Base-by-base conservation (phyloP, 495 filamentous ascomycete species). In the Penicillium arizonense region DNA sequence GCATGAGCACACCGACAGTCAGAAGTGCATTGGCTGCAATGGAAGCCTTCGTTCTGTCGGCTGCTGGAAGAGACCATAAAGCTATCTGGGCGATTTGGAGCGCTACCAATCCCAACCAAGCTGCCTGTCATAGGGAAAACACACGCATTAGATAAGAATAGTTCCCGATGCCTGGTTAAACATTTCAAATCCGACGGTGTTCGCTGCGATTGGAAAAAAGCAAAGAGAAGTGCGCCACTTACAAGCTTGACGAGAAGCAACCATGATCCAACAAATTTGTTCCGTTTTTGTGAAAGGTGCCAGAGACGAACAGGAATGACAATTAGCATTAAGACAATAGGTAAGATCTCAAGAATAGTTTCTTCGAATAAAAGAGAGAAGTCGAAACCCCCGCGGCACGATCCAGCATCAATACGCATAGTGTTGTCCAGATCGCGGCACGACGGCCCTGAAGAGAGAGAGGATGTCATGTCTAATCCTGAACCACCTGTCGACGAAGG, bases 291-390 rank as follows among this genome's bases (percentile, higher is more conserved):
- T 9, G 62, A 62, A 0, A 84, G 72, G 46, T 72, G 74, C 47
- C 69, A 63, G 3, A 80, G 47, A 14, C 81, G 79, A 16, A 72
- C 63, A 11, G 79, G 76, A 18, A 68, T 60, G n/a, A 75, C 21
- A 16, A 80, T 54, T 26, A 86, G 60, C 23, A 85, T 68, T 20
- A 82, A 40, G 4, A 65, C 58, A 16, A 77, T 67, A 3, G 81
- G 81, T 5, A 81, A 61, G 7, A 83, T 68, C 8, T 72, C 68
- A 14, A 84, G 68, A 41, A 86, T 75, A 2, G 71, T 67, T 50
- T 84, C 75, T 59, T 87, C 80, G 51, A 86, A 85, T 26, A 79
- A 60, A 23, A 83, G 66, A 23, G 82, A 83, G 57, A 86, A 87
- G 47, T 88, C 83, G 60, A 87, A 80, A 43, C 67, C 69, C 47